These are phyloP conservation scores for Suhomyces anneliseae DNA, from an alignment of 1,139 yeast genomes.

Conservation along the genomic window DNA sequence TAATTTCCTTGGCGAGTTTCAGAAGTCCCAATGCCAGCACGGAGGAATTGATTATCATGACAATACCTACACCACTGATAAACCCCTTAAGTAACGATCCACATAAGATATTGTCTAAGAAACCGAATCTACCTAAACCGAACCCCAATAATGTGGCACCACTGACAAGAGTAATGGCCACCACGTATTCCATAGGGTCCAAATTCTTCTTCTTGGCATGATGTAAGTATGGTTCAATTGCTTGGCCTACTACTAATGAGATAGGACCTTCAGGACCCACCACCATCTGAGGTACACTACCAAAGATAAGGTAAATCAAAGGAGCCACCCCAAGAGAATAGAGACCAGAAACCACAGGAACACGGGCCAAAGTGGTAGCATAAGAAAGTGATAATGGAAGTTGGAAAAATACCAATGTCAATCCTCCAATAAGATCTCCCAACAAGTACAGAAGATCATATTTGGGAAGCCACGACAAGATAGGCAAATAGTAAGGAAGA, in stretches of 20 bases:
- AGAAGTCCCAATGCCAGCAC: constrained; percentile 72
- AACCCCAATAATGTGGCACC: constrained; percentile 75
- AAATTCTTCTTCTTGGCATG: constrained; percentile 45
- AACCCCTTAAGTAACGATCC: constrained; percentile 85
- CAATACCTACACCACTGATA: constrained; percentile 88
- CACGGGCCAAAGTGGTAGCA: constrained; percentile 87
- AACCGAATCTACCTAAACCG: constrained; percentile 85
- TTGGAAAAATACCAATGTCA: constrained; percentile 88
- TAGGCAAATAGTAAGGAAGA: constrained; percentile 76
- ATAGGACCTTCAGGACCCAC: constrained; percentile 98
- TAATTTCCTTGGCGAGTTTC: constrained; percentile 33
- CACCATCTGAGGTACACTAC: constrained; percentile 94
- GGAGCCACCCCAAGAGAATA: constrained; percentile 84
- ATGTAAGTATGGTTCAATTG: constrained; percentile 66
- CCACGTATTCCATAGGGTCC: constrained; percentile 66
- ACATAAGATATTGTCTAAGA: constrained; percentile 81
- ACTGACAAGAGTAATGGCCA: constrained; percentile 71
- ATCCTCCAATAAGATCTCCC: constrained; percentile 83
- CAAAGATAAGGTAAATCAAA: constrained; percentile 74
- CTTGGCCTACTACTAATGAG: constrained; percentile 87
- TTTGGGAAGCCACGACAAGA: constrained; percentile 72
- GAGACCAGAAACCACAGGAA: constrained; percentile 84
- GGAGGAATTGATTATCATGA: constrained; percentile 79
- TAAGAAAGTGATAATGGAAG: constrained; percentile 87
- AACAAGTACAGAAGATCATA: constrained; percentile 54